These are phyloP conservation scores for Trichoderma orchidacearum DNA, from an alignment of 495 filamentous ascomycete species.

Conservation along the genomic window DNA sequence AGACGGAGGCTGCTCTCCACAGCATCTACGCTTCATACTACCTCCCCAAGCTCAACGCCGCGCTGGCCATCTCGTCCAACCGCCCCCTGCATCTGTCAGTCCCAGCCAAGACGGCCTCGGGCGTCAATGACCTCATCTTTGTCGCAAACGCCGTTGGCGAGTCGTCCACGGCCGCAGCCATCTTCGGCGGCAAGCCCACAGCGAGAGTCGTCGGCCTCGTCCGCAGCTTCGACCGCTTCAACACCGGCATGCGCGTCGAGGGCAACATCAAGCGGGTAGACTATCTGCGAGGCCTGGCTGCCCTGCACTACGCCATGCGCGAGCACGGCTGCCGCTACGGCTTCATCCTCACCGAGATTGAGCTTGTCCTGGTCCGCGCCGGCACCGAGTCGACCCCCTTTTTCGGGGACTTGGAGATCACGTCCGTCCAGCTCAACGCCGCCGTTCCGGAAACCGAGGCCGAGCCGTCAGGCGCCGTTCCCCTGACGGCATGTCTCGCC, in stretches of 20 bases:
- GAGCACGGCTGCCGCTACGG: conserved; percentile 86
- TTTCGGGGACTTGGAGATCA: conserved; percentile 75
- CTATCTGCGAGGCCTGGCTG: conserved; percentile 71
- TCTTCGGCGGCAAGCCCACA: conserved; percentile 55
- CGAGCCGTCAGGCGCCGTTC: conserved; percentile 22
- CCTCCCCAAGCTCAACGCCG: conserved; percentile 66
- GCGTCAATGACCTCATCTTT: conserved; percentile 53
- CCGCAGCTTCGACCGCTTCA: conserved; percentile 84
- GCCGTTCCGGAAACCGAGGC: conserved; percentile 5
- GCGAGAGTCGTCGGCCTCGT: conserved; percentile 78
- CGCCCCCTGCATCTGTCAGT: conserved; percentile 46
- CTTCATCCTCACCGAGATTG: conserved; percentile 90
- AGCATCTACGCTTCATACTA: conserved; percentile 56
- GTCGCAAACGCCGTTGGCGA: conserved; percentile 47
- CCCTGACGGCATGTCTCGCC: conserved; percentile 40
- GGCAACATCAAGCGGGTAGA: conserved; percentile 65
- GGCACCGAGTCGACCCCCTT: conserved; percentile 59
- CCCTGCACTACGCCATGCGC: conserved; percentile 80
- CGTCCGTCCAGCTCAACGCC: conserved; percentile 39
- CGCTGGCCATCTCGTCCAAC: conserved; percentile 52
- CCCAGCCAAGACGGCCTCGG: conserved; percentile 35
- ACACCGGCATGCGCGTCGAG: conserved; percentile 82
- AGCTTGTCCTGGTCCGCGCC: conserved; percentile 78
- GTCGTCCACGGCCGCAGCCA: conserved; percentile 32
- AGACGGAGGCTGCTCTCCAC: conserved; percentile 59